Conservation (phyloP, 108 stramenopile species). For the Discostella stelligeroides region DNA sequence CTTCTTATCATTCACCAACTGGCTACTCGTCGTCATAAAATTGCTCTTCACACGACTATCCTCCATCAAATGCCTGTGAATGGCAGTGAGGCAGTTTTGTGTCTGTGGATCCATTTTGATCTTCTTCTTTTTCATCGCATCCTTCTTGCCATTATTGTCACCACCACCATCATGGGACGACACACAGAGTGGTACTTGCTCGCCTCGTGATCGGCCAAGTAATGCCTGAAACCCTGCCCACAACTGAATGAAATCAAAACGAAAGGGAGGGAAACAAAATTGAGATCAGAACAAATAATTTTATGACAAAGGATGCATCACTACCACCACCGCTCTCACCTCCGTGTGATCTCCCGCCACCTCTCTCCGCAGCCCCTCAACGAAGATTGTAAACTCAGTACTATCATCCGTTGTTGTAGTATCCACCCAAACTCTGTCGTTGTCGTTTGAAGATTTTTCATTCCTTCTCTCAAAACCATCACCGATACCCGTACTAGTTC, state of each 20-base stretch:
- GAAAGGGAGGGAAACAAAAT: background rate
- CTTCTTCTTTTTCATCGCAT: conserved; percentile 28
- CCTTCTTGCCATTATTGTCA: background rate
- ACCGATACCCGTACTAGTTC: too few relatives aligned
- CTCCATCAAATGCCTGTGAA: conserved; percentile 33
- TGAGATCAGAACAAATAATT: background rate
- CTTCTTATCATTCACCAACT: conserved; percentile 45
- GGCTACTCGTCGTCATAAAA: conserved; percentile 34
- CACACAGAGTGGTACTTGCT: conserved; percentile 24
- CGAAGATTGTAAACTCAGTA: conserved; percentile 39
- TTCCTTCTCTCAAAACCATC: too few relatives aligned
- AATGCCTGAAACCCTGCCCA: conserved; percentile 50
- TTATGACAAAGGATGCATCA: background rate
- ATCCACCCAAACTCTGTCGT: background rate
- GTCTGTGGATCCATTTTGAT: conserved; percentile 39
- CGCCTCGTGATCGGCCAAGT: conserved; percentile 19
- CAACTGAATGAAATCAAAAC: conserved; percentile 10
- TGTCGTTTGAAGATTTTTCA: background rate
- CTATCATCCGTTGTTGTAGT: conserved; percentile 11
- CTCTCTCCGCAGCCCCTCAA: conserved; percentile 41
- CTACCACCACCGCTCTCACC: conserved; percentile 13
- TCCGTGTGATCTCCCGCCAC: conserved; percentile 49
- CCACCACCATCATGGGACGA: background rate
- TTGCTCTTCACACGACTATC: conserved; percentile 16
- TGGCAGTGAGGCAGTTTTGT: conserved; percentile 22